phyloP scores from a whole-genome alignment of 2,329 filamentous ascomycete species.

The Aspergillus ibericus region DNA sequence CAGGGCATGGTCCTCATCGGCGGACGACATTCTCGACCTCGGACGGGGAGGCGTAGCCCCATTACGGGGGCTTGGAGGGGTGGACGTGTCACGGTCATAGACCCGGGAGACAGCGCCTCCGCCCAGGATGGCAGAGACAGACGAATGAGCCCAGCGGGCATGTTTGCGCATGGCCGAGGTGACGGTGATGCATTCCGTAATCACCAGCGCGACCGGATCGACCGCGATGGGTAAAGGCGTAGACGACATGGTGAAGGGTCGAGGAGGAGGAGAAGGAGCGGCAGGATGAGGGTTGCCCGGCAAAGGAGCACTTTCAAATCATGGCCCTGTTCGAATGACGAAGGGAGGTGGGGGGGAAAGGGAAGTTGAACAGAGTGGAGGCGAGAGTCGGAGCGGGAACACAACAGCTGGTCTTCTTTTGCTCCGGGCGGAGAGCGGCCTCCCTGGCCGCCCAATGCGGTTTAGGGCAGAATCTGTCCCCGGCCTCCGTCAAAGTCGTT shows the following conservation, averaged over 20 bases:
- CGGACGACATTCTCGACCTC: constrained; percentile 21
- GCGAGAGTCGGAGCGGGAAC: constrained; percentile 10
- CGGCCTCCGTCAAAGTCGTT: neutral
- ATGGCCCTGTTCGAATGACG: constrained; percentile 15
- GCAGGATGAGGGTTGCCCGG: constrained; percentile 16
- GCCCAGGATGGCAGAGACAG: constrained; percentile 91
- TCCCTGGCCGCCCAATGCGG: constrained; percentile 11
- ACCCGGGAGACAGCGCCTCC: constrained; percentile 57
- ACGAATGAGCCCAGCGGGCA: constrained; percentile 92
- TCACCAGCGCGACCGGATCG: constrained; percentile 87
- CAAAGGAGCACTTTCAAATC: constrained; percentile 17
- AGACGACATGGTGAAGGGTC: constrained; percentile 33
- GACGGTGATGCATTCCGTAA: constrained; percentile 98
- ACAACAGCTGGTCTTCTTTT: constrained; percentile 22
- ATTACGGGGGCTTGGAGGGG: constrained; percentile 37
- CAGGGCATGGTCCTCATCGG: constrained; percentile 51
- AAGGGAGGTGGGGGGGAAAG: constrained; percentile 1
- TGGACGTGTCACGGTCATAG: constrained; percentile 44
- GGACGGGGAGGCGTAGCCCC: constrained; percentile 21
- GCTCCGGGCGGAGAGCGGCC: constrained; percentile 12
- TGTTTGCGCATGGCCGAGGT: constrained; percentile 98
- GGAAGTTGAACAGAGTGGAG: neutral
- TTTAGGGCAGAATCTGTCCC: constrained; percentile 7
- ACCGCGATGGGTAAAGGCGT: constrained; percentile 70
- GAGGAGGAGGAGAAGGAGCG: constrained; percentile 16